Evolutionary conservation across 2,329 filamentous ascomycete species (phyloP).

Genomic region (Fusarium pseudograminearum): DNA sequence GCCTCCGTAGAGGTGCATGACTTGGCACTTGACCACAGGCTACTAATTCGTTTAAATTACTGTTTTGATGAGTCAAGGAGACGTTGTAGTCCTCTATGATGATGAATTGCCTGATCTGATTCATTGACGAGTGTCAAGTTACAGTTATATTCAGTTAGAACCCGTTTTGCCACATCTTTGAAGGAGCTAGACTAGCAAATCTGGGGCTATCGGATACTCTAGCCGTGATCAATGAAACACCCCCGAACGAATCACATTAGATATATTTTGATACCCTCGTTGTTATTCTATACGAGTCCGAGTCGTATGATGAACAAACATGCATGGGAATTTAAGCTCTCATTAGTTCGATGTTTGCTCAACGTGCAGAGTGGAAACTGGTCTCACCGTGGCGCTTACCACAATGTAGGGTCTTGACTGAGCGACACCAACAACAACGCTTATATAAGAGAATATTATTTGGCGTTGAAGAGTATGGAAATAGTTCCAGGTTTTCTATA

Average conservation of each 20-base stretch:
- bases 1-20: slow-evolving; percentile 1
- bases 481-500: neutral
- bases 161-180: neutral
- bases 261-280: neutral
- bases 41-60: neutral
- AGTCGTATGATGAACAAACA: neutral
- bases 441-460: neutral
- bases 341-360: neutral
- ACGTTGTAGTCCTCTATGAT: slow-evolving; percentile 5
- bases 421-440: neutral
- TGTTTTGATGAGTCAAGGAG: slow-evolving; percentile 12
- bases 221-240: slow-evolving; percentile 24
- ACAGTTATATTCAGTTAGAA: neutral
- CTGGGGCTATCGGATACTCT: slow-evolving; percentile 9
- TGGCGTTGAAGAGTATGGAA: neutral
- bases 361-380: neutral
- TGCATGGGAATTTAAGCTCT: neutral
- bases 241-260: neutral
- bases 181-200: slow-evolving; percentile 1
- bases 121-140: neutral
- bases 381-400: neutral
- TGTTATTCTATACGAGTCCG: neutral
- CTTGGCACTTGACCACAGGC: slow-evolving; percentile 13
- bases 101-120: slow-evolving; percentile 1
- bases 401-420: neutral